Percentiles rank a stretch among this genome's conserved stretches.
phyloP scores from a whole-genome alignment of 768 basidiomycete genomes.

The Exsudoporus frostii region DNA sequence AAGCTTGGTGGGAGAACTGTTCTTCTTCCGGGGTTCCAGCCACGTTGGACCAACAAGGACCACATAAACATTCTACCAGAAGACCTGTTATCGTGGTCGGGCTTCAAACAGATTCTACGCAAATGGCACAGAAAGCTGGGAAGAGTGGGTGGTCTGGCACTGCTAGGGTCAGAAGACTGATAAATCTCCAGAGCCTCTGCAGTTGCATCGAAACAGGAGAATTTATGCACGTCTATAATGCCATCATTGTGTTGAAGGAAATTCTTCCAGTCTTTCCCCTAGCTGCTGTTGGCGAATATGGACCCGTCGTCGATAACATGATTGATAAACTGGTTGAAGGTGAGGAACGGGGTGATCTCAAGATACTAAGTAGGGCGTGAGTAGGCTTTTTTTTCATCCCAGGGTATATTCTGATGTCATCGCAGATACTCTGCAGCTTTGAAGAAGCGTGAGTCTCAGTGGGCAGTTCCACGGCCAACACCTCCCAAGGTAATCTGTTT shows the following conservation, averaged over 20 bases:
- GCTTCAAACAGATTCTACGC: constrained; percentile 64
- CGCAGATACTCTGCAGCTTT: constrained; percentile 68
- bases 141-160: constrained; percentile 46
- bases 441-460: constrained; percentile 67
- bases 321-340: constrained; percentile 66
- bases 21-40: constrained; percentile 69
- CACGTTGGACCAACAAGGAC: constrained; percentile 46
- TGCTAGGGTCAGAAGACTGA: neutral
- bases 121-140: constrained; percentile 85
- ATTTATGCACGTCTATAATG: constrained; percentile 97
- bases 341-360: constrained; percentile 82
- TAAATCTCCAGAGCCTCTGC: constrained; percentile 56
- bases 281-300: constrained; percentile 53
- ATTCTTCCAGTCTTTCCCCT: constrained; percentile 87
- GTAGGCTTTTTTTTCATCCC: constrained; percentile 23
- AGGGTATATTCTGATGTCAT: constrained; percentile 5
- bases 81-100: constrained; percentile 64
- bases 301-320: constrained; percentile 51
- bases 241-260: constrained; percentile 91
- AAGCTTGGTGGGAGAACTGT: constrained; percentile 58
- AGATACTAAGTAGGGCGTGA: constrained; percentile 75
- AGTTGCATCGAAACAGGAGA: constrained; percentile 84
- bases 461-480: constrained; percentile 36
- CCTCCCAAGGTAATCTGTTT: constrained; percentile 32
- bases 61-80: constrained; percentile 37